These are phyloP conservation scores for Monosporascus ibericus DNA, from an alignment of 2,329 filamentous ascomycete species.

Conservation along the genomic window DNA sequence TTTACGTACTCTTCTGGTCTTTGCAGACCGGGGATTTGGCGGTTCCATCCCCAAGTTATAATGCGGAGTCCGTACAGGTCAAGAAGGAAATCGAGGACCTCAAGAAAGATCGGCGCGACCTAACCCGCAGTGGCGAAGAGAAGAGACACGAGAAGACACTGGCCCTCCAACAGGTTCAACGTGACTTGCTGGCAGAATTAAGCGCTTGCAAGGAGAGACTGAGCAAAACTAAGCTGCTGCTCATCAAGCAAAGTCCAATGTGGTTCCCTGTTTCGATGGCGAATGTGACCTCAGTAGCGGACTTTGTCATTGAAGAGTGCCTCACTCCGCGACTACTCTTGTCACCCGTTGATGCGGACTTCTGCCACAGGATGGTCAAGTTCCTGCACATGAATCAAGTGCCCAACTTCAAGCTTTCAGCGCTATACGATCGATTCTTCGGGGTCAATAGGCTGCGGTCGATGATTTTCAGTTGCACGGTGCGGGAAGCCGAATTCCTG, in stretches of 20 bases:
- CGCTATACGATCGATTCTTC: conserved; percentile 79
- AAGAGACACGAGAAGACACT: conserved; percentile 67
- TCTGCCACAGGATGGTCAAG: conserved; percentile 78
- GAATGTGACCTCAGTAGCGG: conserved; percentile 62
- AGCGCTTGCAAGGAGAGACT: conserved; percentile 63
- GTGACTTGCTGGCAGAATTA: conserved; percentile 66
- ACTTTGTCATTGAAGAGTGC: conserved; percentile 80
- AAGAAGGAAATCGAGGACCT: conserved; percentile 62
- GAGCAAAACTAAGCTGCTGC: conserved; percentile 58
- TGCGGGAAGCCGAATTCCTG: conserved; percentile 87
- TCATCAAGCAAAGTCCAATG: conserved; percentile 60
- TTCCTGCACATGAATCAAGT: conserved; percentile 80
- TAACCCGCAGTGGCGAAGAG: conserved; percentile 58
- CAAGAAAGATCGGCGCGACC: conserved; percentile 66
- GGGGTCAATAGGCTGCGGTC: conserved; percentile 72
- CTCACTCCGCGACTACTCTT: conserved; percentile 82
- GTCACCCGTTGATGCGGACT: conserved; percentile 83
- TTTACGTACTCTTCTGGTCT: conserved; percentile 91
- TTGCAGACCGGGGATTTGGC: conserved; percentile 76
- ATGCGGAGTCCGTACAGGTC: conserved; percentile 64
- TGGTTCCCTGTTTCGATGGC: conserved; percentile 69
- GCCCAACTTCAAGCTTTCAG: conserved; percentile 80
- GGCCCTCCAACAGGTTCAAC: conserved; percentile 60
- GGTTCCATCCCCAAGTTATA: conserved; percentile 71
- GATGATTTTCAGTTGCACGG: conserved; percentile 83